phyloP scores from a whole-genome alignment of 2,329 filamentous ascomycete species.

The Helminthosporium solani region DNA sequence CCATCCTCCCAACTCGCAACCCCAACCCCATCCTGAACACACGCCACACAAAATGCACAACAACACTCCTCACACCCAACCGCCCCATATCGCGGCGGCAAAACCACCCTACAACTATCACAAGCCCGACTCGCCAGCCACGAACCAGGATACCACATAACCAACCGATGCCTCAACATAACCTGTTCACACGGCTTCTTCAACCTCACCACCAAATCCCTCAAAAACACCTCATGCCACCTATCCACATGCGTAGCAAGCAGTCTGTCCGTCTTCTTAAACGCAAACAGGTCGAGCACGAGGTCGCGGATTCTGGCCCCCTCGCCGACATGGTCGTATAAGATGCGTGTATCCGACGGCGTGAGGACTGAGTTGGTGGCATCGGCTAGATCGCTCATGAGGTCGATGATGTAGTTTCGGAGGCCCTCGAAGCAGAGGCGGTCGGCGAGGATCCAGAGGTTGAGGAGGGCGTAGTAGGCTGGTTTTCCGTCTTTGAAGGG shows the following conservation, averaged over 20 bases:
- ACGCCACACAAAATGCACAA: conserved; percentile 44
- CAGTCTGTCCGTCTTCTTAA: conserved; percentile 54
- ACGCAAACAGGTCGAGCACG: conserved; percentile 53
- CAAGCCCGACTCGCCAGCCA: conserved; percentile 40
- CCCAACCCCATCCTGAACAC: conserved; percentile 33
- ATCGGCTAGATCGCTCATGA: conserved; percentile 49
- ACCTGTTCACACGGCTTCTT: conserved; percentile 49
- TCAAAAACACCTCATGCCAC: conserved; percentile 52
- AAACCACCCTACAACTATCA: conserved; percentile 37
- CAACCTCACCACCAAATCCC: conserved; percentile 49
- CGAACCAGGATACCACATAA: conserved; percentile 43
- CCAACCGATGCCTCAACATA: conserved; percentile 44
- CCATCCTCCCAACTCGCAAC: conserved; percentile 21
- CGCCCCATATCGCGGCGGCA: conserved; percentile 43
- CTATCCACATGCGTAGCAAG: conserved; percentile 49
- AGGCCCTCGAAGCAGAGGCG: conserved; percentile 49
- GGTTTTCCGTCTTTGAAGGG: conserved; percentile 50
- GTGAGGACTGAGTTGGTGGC: conserved; percentile 52
- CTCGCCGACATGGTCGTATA: conserved; percentile 48
- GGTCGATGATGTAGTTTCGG: conserved; percentile 48
- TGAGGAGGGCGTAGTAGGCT: conserved; percentile 53
- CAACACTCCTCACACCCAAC: conserved; percentile 45
- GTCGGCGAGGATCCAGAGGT: conserved; percentile 51
- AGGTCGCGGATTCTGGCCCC: conserved; percentile 43
- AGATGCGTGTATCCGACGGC: conserved; percentile 50